These are phyloP conservation scores for Debaryomyces castellii DNA, from an alignment of 805 yeast genomes.

Conservation along the genomic window DNA sequence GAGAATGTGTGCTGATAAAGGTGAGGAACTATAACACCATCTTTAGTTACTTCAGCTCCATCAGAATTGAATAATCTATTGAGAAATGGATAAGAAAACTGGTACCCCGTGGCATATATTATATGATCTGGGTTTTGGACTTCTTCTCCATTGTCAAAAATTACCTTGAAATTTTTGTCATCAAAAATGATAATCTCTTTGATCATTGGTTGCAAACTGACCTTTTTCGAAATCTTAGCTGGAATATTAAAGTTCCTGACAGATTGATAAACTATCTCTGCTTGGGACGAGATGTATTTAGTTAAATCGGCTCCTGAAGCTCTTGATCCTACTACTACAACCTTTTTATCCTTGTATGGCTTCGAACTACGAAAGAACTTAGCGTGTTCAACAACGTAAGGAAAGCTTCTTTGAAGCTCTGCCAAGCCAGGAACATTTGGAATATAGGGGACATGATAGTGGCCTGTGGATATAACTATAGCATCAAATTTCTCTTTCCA, in stretches of 20 bases:
- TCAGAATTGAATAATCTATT: slow-evolving; percentile 26
- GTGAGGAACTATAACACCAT: slow-evolving; percentile 33
- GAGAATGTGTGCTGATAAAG: slow-evolving; percentile 62
- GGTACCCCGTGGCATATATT: slow-evolving; percentile 75
- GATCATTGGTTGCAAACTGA: slow-evolving; percentile 28
- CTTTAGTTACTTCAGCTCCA: slow-evolving; percentile 36
- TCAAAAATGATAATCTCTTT: slow-evolving; percentile 17
- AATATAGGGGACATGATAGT: slow-evolving; percentile 46
- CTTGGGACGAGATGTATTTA: slow-evolving; percentile 18
- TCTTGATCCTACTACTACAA: slow-evolving; percentile 22
- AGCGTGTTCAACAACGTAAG: slow-evolving; percentile 40
- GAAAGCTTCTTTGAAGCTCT: slow-evolving; percentile 29
- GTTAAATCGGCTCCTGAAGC: slow-evolving; percentile 30
- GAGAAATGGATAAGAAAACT: slow-evolving; percentile 64
- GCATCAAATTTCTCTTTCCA: slow-evolving; percentile 37
- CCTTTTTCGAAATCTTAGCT: slow-evolving; percentile 5
- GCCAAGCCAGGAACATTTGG: slow-evolving; percentile 43
- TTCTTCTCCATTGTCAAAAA: slow-evolving; percentile 48
- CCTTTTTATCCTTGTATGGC: slow-evolving; percentile 32
- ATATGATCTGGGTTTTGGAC: slow-evolving; percentile 53
- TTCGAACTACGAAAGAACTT: slow-evolving; percentile 38
- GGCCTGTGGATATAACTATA: slow-evolving; percentile 47
- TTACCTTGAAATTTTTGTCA: slow-evolving; percentile 33
- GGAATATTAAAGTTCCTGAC: slow-evolving; percentile 13
- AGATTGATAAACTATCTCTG: slow-evolving; percentile 29